A percentile compares a stretch with the other conserved stretches of the same genome.
phyloP scores from a whole-genome alignment of 257 asterid genomes.

The Solanum bulbocastanum region DNA sequence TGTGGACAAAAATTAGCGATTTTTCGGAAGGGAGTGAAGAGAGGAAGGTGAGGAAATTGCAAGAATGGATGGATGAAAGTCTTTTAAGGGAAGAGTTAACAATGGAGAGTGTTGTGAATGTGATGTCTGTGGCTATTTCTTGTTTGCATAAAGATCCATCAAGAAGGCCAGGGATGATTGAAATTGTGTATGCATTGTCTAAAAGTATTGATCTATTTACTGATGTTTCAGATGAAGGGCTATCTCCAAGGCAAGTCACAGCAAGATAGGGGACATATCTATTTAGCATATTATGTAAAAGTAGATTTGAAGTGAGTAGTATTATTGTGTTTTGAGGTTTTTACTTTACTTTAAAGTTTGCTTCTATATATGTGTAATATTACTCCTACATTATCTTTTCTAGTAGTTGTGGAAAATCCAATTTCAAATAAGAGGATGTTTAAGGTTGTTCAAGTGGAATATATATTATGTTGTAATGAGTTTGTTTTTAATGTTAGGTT shows the following conservation, averaged over 20 bases:
- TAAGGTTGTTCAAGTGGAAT: not conserved
- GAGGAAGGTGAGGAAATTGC: slow-evolving; percentile 30
- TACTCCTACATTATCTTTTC: not conserved
- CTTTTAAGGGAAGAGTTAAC: slow-evolving; percentile 31
- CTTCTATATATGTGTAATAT: not conserved
- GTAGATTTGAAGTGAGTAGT: not conserved
- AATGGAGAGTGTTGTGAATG: slow-evolving; percentile 52
- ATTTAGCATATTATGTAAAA: not conserved
- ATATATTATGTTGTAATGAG: not conserved
- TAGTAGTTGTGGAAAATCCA: not conserved
- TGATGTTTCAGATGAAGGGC: slow-evolving; percentile 63
- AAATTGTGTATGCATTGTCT: slow-evolving; percentile 80
- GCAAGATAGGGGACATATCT: slow-evolving; percentile 37
- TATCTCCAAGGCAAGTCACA: slow-evolving; percentile 47
- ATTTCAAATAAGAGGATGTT: not conserved
- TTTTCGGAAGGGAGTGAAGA: slow-evolving; percentile 46
- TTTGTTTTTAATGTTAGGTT: not conserved
- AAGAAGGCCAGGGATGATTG: slow-evolving; percentile 87
- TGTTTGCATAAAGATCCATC: slow-evolving; percentile 66
- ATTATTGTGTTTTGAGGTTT: not conserved
- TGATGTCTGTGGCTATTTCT: slow-evolving; percentile 56
- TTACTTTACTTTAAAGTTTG: not conserved
- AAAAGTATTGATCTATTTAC: slow-evolving; percentile 70
- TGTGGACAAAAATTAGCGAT: slow-evolving; percentile 39
- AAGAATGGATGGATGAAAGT: slow-evolving; percentile 57